Base-by-base conservation (phyloP, 1,284 basidiomycete species). In the Leccinum glutinopallens region DNA sequence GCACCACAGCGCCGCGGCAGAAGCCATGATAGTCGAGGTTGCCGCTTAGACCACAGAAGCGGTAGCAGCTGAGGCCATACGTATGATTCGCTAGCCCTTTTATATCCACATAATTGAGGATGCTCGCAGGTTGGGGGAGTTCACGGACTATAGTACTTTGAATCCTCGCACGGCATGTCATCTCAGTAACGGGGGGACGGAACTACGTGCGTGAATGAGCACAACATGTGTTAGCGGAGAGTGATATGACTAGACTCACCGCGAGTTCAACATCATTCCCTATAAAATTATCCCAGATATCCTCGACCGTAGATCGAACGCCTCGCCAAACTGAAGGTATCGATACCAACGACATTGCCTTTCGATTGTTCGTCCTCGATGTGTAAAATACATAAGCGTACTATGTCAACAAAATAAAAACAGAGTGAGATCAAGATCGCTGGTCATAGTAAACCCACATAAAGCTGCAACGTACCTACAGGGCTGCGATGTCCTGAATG, bases 231-330 rank as follows among this genome's bases (percentile, higher is more conserved):
- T 65, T 64, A 53, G 62, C 65, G 65, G 64, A 53, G 57, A 56
- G 39, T 62, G 41, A 37, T 61, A 59, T 59, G 60, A 57, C 60
- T 53, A 53, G 56, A 76, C 88, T 75, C 72, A 94, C 93, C 93
- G 93, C 73, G 94, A 96, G 76, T 98, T 97, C 64, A 99, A 81
- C 95, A 99, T 97, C 76, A 99, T 97, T 32, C 68, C 97, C 65
- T 97, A 32, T 85, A 78, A 98, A 99, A 80, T 99, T 99, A 79
- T 99, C 97, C 96, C 97, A 99, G 79, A 32, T 32, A 32, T 12
- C 33, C 33, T 35, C 33, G 33, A 35, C 33, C 33, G 10, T 35
- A 10, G 33, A 35, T 35, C 33, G 9, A 35, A 35, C 33, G 29
- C 29, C 29, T 32, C 29, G 29, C 29, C 29, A 32, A 32, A 32